Conservation (phyloP, 371 early-diverging fungal genomes). For the Circinella umbellata region DNA sequence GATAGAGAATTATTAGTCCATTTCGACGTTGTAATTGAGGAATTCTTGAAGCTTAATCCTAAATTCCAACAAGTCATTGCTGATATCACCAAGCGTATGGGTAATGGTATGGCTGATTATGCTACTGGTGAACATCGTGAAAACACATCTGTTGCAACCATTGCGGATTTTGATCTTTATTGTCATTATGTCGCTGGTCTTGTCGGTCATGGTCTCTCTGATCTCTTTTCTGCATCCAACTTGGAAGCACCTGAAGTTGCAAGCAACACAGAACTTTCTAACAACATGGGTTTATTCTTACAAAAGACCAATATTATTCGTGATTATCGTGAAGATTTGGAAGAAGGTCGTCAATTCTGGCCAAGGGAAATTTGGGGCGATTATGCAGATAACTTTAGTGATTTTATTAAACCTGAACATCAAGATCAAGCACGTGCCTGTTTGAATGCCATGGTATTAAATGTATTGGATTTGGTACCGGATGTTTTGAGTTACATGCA, state of each 20-base stretch:
- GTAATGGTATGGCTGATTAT: slow-evolving; percentile 94
- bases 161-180: slow-evolving; percentile 92
- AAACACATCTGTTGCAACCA: slow-evolving; percentile 74
- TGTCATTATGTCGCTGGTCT: slow-evolving; percentile 98
- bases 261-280: slow-evolving; percentile 56
- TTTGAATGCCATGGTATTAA: slow-evolving; percentile 85
- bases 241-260: slow-evolving; percentile 73
- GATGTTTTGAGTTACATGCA: slow-evolving; percentile 87
- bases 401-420: slow-evolving; percentile 68
- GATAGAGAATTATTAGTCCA: slow-evolving; percentile 88
- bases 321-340: slow-evolving; percentile 89
- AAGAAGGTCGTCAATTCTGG: slow-evolving; percentile 93
- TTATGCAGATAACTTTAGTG: slow-evolving; percentile 64
- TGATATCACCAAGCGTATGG: slow-evolving; percentile 92
- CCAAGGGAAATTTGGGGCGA: slow-evolving; percentile 89
- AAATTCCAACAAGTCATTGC: slow-evolving; percentile 86
- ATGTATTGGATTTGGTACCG: slow-evolving; percentile 86
- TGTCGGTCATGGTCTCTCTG: slow-evolving; percentile 92
- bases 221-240: slow-evolving; percentile 87
- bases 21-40: slow-evolving; percentile 88
- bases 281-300: slow-evolving; percentile 94
- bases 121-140: slow-evolving; percentile 63
- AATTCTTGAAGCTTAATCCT: slow-evolving; percentile 81
- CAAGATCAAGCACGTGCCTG: slow-evolving; percentile 69
- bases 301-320: slow-evolving; percentile 97